phyloP scores from a whole-genome alignment of 768 basidiomycete species.

The Pleurotus salmoneostramineus region DNA sequence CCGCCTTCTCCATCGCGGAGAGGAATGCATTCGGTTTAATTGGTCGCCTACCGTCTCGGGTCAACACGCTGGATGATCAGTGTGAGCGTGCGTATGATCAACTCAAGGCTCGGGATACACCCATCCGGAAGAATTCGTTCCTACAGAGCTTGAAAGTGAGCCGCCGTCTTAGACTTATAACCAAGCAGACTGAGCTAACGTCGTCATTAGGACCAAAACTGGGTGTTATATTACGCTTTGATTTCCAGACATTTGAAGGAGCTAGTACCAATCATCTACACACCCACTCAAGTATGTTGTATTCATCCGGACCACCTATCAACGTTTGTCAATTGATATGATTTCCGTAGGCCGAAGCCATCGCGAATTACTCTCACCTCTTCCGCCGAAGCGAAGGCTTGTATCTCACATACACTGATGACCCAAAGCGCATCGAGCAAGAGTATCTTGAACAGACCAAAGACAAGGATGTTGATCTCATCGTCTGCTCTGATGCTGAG shows the following conservation, averaged over 20 bases:
- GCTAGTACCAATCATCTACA: slow-evolving; percentile 75
- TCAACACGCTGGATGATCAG: slow-evolving; percentile 73
- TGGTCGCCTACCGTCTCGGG: slow-evolving; percentile 43
- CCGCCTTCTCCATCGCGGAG: slow-evolving; percentile 67
- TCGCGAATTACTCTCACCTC: slow-evolving; percentile 78
- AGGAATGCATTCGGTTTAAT: slow-evolving; percentile 62
- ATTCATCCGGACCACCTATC: background rate
- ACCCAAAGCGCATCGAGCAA: slow-evolving; percentile 68
- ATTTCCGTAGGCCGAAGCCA: slow-evolving; percentile 65
- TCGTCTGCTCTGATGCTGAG: slow-evolving; percentile 83
- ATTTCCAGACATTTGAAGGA: slow-evolving; percentile 55
- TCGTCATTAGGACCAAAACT: slow-evolving; percentile 54
- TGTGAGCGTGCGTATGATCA: slow-evolving; percentile 72
- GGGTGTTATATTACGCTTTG: slow-evolving; percentile 78
- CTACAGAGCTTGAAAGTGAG: slow-evolving; percentile 56
- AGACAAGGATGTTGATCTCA: slow-evolving; percentile 62
- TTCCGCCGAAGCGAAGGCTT: slow-evolving; percentile 78
- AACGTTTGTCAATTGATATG: background rate
- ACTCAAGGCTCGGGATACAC: slow-evolving; percentile 28
- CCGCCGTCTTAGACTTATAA: background rate
- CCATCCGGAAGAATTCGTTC: slow-evolving; percentile 67
- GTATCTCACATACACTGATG: slow-evolving; percentile 55
- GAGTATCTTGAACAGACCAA: slow-evolving; percentile 67
- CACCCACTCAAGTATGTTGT: slow-evolving; percentile 65
- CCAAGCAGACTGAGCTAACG: background rate